phyloP scores from a whole-genome alignment of 2,329 filamentous ascomycete genomes.

The Aspergillus phoenicis region DNA sequence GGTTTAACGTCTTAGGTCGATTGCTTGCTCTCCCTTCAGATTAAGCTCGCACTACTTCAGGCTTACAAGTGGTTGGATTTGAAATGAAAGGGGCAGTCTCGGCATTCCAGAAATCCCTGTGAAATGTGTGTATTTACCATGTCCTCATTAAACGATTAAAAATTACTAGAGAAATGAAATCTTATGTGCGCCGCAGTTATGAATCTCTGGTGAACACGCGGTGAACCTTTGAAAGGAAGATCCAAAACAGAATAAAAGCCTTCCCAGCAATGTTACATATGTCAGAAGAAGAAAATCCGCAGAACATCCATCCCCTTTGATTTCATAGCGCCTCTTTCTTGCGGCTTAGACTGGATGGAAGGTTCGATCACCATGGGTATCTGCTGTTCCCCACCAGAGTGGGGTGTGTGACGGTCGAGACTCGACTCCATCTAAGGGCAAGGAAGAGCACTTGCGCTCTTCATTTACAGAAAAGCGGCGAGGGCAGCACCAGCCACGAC shows the following conservation, averaged over 20 bases:
- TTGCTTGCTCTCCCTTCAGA: too few relatives aligned
- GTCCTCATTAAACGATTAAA: conserved; percentile 18
- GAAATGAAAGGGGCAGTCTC: neutral
- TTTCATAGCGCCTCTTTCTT: conserved; percentile 10
- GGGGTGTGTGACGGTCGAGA: neutral
- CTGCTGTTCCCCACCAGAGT: neutral
- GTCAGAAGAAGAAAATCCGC: conserved; percentile 11
- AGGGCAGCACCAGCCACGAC: conserved; percentile 47
- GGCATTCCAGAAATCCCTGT: neutral
- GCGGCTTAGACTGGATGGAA: neutral
- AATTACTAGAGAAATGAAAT: conserved; percentile 14
- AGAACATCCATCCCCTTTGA: conserved; percentile 19
- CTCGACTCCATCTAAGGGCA: neutral
- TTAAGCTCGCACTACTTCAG: neutral
- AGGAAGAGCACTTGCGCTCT: neutral
- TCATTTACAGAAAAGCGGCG: conserved; percentile 46
- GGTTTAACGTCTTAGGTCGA: too few relatives aligned
- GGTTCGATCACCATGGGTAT: conserved; percentile 4
- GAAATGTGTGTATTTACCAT: conserved; percentile 17
- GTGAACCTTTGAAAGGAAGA: conserved; percentile 13
- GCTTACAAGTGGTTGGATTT: neutral
- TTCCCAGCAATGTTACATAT: conserved; percentile 20
- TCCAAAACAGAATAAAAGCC: conserved; percentile 8
- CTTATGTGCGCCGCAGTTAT: conserved; percentile 21
- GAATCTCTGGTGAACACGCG: conserved; percentile 19